Conservation (phyloP, 2,329 filamentous ascomycete genomes). For the Orbilia javanica region DNA sequence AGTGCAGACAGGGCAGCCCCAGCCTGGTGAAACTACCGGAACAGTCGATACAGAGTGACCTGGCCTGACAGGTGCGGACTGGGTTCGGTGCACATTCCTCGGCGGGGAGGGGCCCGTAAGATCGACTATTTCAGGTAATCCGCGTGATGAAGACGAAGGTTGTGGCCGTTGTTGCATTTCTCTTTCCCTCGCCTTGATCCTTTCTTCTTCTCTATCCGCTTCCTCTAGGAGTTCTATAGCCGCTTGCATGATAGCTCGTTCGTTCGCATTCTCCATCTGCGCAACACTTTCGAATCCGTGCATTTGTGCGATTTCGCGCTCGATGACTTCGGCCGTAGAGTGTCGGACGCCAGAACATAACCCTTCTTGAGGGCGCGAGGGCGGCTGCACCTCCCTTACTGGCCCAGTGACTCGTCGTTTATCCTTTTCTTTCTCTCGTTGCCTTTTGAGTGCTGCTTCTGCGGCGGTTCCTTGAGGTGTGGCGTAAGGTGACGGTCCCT, state of each 20-base stretch:
- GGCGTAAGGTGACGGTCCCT: conserved; percentile 31
- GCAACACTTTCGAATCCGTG: conserved; percentile 86
- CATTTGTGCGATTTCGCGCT: conserved; percentile 74
- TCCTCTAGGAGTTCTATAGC: conserved; percentile 88
- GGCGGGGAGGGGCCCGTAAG: neutral
- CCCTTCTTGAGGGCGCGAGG: conserved; percentile 79
- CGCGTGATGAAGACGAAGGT: conserved; percentile 2
- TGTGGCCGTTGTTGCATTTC: conserved; percentile 24
- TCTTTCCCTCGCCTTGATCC: conserved; percentile 57
- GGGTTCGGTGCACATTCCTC: conserved; percentile 29
- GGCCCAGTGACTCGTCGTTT: conserved; percentile 2
- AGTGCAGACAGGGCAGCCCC: conserved; percentile 42
- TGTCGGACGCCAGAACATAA: conserved; percentile 82
- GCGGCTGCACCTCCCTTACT: conserved; percentile 63
- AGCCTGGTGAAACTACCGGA: conserved; percentile 27
- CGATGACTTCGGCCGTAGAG: conserved; percentile 74
- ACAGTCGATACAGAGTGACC: conserved; percentile 21
- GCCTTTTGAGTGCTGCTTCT: conserved; percentile 49
- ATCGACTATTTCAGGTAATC: neutral
- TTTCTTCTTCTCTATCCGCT: conserved; percentile 73
- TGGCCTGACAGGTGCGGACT: conserved; percentile 39
- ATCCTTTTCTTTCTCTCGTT: conserved; percentile 45
- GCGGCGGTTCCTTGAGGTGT: conserved; percentile 43
- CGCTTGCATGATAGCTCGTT: conserved; percentile 85
- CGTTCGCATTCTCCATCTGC: conserved; percentile 89